Evolutionary conservation across 1,139 yeast species (phyloP).

Genomic region (Protomyces lactucae-debilis): DNA sequence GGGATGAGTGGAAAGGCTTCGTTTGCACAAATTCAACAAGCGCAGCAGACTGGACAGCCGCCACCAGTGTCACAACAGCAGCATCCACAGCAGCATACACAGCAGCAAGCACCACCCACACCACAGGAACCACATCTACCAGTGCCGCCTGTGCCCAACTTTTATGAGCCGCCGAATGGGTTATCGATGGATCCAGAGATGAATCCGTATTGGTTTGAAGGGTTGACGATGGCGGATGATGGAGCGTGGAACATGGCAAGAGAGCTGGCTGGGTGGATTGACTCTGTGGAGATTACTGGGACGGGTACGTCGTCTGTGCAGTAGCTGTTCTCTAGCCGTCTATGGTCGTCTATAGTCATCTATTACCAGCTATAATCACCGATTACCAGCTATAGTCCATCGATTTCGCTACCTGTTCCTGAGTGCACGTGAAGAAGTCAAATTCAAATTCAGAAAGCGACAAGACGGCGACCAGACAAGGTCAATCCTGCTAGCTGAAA

Average conservation of each 20-base stretch:
- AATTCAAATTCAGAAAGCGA: background rate
- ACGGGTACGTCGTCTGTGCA: background rate
- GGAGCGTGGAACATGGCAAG: conserved; percentile 1
- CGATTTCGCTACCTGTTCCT: background rate
- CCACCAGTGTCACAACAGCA: background rate
- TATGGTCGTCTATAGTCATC: background rate
- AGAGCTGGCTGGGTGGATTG: conserved; percentile 1
- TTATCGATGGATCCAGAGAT: background rate
- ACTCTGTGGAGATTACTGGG: background rate
- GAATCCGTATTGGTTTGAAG: background rate
- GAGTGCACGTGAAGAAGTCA: background rate
- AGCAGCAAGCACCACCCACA: background rate
- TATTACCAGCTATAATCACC: background rate
- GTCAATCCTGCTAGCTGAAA: too few species aligned
- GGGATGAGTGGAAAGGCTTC: background rate
- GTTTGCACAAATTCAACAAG: background rate
- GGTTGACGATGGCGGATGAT: background rate
- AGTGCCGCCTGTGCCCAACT: background rate
- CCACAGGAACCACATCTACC: background rate
- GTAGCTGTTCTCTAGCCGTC: background rate
- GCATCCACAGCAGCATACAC: background rate
- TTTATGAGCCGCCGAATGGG: background rate
- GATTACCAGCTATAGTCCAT: background rate
- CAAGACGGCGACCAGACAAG: background rate
- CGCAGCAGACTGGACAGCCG: background rate